Base-by-base conservation (phyloP, 768 basidiomycete species). In the Leccinum fibrillosum region DNA sequence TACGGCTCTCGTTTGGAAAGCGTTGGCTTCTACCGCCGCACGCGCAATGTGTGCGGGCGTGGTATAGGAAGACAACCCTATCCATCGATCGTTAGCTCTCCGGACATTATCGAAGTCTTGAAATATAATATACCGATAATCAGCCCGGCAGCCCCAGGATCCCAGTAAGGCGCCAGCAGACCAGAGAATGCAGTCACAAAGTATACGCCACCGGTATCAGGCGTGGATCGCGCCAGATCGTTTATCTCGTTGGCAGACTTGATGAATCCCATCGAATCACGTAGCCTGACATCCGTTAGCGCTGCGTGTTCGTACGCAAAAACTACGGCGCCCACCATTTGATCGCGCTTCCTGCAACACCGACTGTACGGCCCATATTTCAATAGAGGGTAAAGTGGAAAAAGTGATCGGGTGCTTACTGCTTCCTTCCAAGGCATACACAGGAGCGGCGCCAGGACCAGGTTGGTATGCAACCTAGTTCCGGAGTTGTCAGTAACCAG, bases 121-220 rank as follows among this genome's bases (percentile, higher is more conserved):
- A 25, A 69, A 70, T 17, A 15, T 25, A n/a, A 50, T 5, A 25
- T 62, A 82, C 90, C 93, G 58, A 97, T 93, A 48, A 97, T 78
- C 42, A 90, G 72, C 1, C 93, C 94, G 19, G 88, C 89, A 28
- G 97, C 97, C 28, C 87, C 85, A 26, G 93, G 85, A 72, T 99
- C 97, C 97, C 97, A 98, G 75, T 93, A 97, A 6, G 97, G 97
- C 19, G 97, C 97, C 26, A 99, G 85, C 25, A 99, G 80, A 55
- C 97, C 97, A 42, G 89, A 89, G 77, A 99, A 98, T 7, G 94
- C 95, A 1, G 96, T 96, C 35, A 98, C 96, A 67, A 98, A 99
- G 77, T 92, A 98, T 30, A 97, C 81, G 8, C 96, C 96, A 35
- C 91, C 95, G 0, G 92, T 88, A 64, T 88, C 84, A 5, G 82